A percentile compares a stretch with the other conserved stretches of the same genome.
Conservation (phyloP, 805 yeast genomes). For the Metschnikowia anglica region DNA sequence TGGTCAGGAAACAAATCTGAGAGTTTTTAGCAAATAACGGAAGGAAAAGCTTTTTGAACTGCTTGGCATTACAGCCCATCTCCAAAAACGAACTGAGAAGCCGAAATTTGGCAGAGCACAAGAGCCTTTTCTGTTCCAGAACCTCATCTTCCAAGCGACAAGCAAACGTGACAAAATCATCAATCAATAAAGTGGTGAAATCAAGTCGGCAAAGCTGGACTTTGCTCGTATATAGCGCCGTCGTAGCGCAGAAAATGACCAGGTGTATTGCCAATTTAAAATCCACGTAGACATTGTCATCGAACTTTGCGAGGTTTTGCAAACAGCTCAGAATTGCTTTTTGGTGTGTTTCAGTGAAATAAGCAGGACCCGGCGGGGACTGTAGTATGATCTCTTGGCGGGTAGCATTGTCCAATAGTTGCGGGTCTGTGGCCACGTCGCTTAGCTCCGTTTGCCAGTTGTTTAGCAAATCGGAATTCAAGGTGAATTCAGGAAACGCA, state of each 20-base stretch:
- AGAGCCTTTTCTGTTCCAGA: constrained; percentile 17
- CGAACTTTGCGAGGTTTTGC: constrained; percentile 11
- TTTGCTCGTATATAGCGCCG: constrained; percentile 26
- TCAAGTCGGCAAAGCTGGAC: constrained; percentile 23
- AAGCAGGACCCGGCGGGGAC: constrained; percentile 12
- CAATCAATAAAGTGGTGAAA: constrained; percentile 24
- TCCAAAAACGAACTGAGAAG: constrained; percentile 31
- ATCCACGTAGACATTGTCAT: constrained; percentile 27
- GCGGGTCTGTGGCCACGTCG: constrained; percentile 25
- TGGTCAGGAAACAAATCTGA: constrained; percentile 7
- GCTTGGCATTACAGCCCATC: constrained; percentile 33
- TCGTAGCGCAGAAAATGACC: constrained; percentile 23
- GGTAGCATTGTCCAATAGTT: constrained; percentile 21
- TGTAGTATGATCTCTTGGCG: constrained; percentile 28
- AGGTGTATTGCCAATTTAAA: constrained; percentile 32
- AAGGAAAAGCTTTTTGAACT: constrained; percentile 22
- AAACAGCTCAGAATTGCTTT: constrained; percentile 20
- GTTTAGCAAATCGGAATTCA: constrained; percentile 29
- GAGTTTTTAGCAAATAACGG: constrained; percentile 19
- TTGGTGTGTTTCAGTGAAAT: constrained; percentile 8
- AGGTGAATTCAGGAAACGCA: constrained; percentile 24
- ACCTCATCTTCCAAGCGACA: constrained; percentile 14
- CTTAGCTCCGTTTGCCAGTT: constrained; percentile 40
- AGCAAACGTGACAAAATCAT: constrained; percentile 18
- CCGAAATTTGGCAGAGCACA: constrained; percentile 16